Evolutionary conservation across 2,329 filamentous ascomycete species (phyloP).

Genomic region (Myriangium duriaei): DNA sequence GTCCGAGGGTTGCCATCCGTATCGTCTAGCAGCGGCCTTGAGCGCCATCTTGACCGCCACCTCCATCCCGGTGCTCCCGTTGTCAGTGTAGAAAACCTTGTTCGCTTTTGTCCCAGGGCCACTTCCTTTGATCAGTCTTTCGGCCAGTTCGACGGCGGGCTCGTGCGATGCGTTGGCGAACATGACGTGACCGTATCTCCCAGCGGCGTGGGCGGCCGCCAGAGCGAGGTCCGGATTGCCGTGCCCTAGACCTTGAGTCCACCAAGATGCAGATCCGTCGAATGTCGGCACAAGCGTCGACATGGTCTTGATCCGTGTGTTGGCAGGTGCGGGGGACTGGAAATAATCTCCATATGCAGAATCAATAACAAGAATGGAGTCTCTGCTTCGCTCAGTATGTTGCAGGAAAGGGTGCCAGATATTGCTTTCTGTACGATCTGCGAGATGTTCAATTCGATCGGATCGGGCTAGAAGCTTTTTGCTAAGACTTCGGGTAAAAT

Average conservation of each 20-base stretch:
- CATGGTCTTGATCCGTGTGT: conserved; percentile 17
- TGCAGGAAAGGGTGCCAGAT: conserved; percentile 90
- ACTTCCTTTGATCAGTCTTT: conserved; percentile 47
- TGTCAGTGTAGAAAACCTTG: conserved; percentile 73
- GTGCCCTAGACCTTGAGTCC: conserved; percentile 80
- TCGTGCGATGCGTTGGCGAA: conserved; percentile 71
- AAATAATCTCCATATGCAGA: conserved; percentile 71
- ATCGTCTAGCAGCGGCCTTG: conserved; percentile 52
- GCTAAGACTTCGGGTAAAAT: conserved; percentile 41
- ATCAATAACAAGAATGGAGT: conserved; percentile 62
- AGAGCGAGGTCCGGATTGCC: conserved; percentile 60
- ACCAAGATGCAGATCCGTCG: conserved; percentile 80
- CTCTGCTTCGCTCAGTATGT: conserved; percentile 49
- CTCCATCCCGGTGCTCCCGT: conserved; percentile 72
- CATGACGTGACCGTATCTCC: conserved; percentile 80
- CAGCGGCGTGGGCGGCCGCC: conserved; percentile 67
- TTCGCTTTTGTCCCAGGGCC: conserved; percentile 38
- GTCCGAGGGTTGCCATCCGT: conserved; percentile 48
- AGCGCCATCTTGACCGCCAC: conserved; percentile 79
- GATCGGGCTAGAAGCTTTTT: conserved; percentile 45
- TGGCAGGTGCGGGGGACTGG: conserved; percentile 38
- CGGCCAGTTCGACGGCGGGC: conserved; percentile 58
- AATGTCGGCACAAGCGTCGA: conserved; percentile 49
- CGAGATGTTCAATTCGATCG: conserved; percentile 47
- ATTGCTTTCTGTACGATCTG: conserved; percentile 44